Evolutionary conservation across 2,329 filamentous ascomycete species (phyloP).

Genomic region (Hansfordia pulvinata): DNA sequence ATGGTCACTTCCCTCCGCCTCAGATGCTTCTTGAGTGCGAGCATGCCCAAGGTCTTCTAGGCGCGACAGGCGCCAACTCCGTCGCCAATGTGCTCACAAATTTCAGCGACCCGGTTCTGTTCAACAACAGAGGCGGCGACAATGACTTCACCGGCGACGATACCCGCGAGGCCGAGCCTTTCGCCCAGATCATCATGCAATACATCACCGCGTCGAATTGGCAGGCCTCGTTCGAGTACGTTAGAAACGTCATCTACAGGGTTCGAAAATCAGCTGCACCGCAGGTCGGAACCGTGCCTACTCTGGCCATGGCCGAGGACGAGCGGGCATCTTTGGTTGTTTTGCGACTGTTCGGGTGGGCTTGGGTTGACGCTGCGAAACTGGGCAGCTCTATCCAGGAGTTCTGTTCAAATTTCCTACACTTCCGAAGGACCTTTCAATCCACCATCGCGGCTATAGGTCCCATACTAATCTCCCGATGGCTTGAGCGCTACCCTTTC

Average conservation of each 20-base stretch:
- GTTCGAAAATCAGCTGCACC: constrained; percentile 29
- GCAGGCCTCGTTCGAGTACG: constrained; percentile 43
- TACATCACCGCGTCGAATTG: constrained; percentile 54
- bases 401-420: constrained; percentile 52
- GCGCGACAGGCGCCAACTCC: no score
- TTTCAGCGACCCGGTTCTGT: no score
- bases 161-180: constrained; percentile 32
- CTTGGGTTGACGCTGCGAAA: constrained; percentile 51
- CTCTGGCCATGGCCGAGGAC: constrained; percentile 27
- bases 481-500: constrained; percentile 50
- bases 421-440: constrained; percentile 50
- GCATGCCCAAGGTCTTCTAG: constrained; percentile 22
- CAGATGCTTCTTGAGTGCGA: constrained; percentile 42
- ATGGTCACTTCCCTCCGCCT: constrained; percentile 40
- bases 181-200: constrained; percentile 44
- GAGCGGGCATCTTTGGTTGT: constrained; percentile 38
- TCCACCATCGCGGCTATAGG: constrained; percentile 47
- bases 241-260: constrained; percentile 36
- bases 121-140: constrained; percentile 11
- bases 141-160: constrained; percentile 21
- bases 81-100: no score
- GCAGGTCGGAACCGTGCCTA: constrained; percentile 23
- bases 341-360: constrained; percentile 45
- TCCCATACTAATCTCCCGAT: constrained; percentile 49
- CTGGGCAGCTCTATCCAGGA: constrained; percentile 50